These are phyloP conservation scores for Skeletonema menzelii DNA, from an alignment of 108 stramenopile genomes.

Conservation along the genomic window DNA sequence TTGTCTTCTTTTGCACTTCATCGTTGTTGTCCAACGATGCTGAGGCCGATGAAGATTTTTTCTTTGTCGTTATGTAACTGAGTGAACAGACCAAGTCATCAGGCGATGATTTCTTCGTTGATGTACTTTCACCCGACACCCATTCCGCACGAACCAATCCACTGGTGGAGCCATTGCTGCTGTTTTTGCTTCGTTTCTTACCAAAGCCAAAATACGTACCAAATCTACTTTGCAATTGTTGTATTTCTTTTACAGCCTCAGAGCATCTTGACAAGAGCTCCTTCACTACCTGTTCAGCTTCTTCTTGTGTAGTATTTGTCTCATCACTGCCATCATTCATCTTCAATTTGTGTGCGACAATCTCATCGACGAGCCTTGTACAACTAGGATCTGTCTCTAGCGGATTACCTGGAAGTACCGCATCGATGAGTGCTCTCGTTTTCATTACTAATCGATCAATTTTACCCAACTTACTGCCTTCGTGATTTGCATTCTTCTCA, in stretches of 20 bases:
- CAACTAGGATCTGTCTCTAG: constrained; percentile 23
- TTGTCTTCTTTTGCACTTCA: constrained; percentile 43
- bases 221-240: constrained; percentile 17
- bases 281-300: constrained; percentile 14
- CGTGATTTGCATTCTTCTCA: neutral
- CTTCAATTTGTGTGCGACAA: constrained; percentile 24
- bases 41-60: neutral
- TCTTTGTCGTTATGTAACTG: constrained; percentile 5
- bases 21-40: neutral
- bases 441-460: neutral
- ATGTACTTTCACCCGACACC: constrained; percentile 48
- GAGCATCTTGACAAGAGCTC: constrained; percentile 24
- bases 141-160: constrained; percentile 51
- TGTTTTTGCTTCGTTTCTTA: constrained; percentile 7
- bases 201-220: constrained; percentile 27
- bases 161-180: neutral
- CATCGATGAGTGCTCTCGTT: constrained; percentile 24
- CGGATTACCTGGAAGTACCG: constrained; percentile 30
- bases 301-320: constrained; percentile 24
- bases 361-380: constrained; percentile 14
- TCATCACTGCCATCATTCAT: constrained; percentile 17
- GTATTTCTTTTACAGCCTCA: constrained; percentile 24
- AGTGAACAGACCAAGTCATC: constrained; percentile 6
- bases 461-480: neutral
- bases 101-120: constrained; percentile 16